Conservation (phyloP, 2,329 filamentous ascomycete species). For the Emergomyces orientalis region DNA sequence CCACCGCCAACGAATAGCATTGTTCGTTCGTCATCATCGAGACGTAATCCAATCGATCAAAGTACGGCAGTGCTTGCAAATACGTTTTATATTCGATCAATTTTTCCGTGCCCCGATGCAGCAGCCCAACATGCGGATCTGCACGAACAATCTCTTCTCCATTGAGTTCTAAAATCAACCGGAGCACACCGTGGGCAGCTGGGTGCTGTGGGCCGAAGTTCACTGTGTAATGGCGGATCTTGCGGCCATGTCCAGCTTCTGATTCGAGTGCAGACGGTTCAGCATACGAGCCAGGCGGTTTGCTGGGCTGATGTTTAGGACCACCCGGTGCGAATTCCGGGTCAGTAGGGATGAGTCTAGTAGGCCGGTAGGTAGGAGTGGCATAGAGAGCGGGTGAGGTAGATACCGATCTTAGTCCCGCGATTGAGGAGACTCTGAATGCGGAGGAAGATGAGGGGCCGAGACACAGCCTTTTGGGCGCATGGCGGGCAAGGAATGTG, state of each 20-base stretch:
- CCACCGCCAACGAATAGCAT: constrained; percentile 87
- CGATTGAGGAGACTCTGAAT: constrained; percentile 32
- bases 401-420: constrained; percentile 47
- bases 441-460: constrained; percentile 40
- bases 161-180: constrained; percentile 92
- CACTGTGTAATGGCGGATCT: constrained; percentile 97
- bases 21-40: constrained; percentile 99
- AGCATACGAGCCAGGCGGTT: background rate
- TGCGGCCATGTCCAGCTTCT: constrained; percentile 49
- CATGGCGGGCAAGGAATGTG: constrained; percentile 50
- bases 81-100: constrained; percentile 99
- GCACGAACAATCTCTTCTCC: constrained; percentile 95
- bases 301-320: constrained; percentile 30
- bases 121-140: constrained; percentile 90
- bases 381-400: constrained; percentile 47
- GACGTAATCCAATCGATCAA: constrained; percentile 96
- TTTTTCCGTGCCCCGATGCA: constrained; percentile 97
- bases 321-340: constrained; percentile 41
- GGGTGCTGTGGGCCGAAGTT: constrained; percentile 99
- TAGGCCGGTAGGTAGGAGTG: constrained; percentile 41
- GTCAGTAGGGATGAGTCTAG: constrained; percentile 50
- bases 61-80: constrained; percentile 94
- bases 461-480: constrained; percentile 50
- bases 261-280: constrained; percentile 37
- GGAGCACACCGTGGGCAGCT: constrained; percentile 93